Evolutionary conservation across 441 rosid species (phyloP).

Genomic region (Mallotus japonicus): DNA sequence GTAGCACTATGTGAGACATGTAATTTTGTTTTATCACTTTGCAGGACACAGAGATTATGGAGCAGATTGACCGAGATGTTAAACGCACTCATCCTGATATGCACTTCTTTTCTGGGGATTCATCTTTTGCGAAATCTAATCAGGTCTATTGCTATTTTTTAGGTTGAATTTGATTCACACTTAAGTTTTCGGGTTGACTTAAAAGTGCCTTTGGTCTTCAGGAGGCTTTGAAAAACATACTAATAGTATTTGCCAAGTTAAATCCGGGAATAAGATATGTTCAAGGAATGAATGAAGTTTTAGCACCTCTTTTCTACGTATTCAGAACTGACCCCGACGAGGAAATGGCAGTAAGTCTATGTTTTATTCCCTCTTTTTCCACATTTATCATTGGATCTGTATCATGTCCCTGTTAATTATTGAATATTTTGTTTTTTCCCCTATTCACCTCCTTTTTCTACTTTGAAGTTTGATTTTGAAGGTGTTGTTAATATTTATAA

Average conservation of each 20-base stretch:
- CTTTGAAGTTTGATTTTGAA: not conserved
- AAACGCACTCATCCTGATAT: slow-evolving; percentile 96
- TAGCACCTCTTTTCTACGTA: slow-evolving; percentile 84
- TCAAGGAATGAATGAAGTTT: slow-evolving; percentile 98
- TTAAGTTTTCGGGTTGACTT: slow-evolving; percentile 25
- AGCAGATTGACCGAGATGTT: slow-evolving; percentile 95
- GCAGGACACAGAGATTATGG: slow-evolving; percentile 86
- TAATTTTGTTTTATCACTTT: slow-evolving; percentile 21
- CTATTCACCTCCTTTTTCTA: not conserved
- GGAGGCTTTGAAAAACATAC: slow-evolving; percentile 84
- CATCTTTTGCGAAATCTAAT: slow-evolving; percentile 67
- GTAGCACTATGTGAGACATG: not conserved
- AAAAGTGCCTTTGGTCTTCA: slow-evolving; percentile 36
- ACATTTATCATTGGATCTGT: slow-evolving; percentile 2
- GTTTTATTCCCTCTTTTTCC: not conserved
- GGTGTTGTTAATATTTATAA: not conserved
- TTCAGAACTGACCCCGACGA: slow-evolving; percentile 84
- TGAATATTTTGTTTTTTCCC: not conserved
- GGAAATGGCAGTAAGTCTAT: slow-evolving; percentile 68
- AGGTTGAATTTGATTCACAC: slow-evolving; percentile 9
- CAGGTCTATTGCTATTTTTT: slow-evolving; percentile 50
- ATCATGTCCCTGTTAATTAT: not conserved
- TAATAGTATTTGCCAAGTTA: slow-evolving; percentile 83
- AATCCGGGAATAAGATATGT: slow-evolving; percentile 98
- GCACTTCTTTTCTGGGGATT: slow-evolving; percentile 86